Evolutionary conservation across 2,329 filamentous ascomycete genomes (phyloP), one percentile per base, ranked within the genome.

Genomic region (Stachybotrys chartarum): DNA sequence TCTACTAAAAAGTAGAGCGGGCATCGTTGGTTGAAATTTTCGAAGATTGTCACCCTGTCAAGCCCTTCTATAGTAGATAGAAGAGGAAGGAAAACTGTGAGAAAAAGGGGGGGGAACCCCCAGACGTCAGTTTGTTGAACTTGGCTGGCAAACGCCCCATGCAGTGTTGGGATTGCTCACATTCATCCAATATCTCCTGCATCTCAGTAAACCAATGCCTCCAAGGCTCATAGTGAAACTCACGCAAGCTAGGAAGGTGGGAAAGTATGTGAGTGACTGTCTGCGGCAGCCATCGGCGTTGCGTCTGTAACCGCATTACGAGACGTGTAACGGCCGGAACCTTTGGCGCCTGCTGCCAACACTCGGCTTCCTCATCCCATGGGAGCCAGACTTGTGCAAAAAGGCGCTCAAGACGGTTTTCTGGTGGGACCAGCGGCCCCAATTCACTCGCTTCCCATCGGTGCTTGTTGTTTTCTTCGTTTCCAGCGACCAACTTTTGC

Each of bases 251-350:
- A 18, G 45, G 45, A 18, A 47, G 45, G 17, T 18, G 17, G 17
- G 45, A 47, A 47, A 47, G 12, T 8, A 47, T 47, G 7, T 16
- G 45, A 59, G 57, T 57, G 31, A 70, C 60, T 52, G 63, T 54
- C 17, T 30, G 42, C 42, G 64, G 63, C 54, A 61, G 66, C 64
- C 64, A 69, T 59, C 63, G 55, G 46, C 65, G 66, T 54, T 65
- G 67, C 57, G 53, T 71, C 59, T 71, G 68, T 63, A 67, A 66
- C 39, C 69, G 69, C 50, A 72, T 61, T 54, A 69, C 64, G 52
- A 71, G 53, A 58, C 60, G 61, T 50, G 62, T 66, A 53, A 72
- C 61, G 17, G 61, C 66, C 30, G 65, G 65, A 57, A 68, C 61
- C 51, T 59, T 60, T 54, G 68, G 66, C 24, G 68, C 60, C 56